phyloP scores from a whole-genome alignment of 2,329 filamentous ascomycete species.

The Fusarium mundagurra region DNA sequence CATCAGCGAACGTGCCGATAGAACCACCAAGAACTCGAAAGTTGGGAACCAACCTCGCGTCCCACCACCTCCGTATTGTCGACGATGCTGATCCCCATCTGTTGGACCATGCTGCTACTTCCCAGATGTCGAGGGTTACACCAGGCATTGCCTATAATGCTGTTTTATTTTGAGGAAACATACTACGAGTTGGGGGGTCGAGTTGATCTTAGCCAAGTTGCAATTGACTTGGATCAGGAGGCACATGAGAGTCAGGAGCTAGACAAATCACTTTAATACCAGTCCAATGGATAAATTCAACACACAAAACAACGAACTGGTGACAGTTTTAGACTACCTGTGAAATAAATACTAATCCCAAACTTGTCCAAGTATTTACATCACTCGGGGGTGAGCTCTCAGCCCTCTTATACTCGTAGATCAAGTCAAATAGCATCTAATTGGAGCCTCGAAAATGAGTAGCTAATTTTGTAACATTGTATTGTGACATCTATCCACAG shows the following conservation, averaged over 20 bases:
- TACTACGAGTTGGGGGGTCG: not conserved
- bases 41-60: not conserved
- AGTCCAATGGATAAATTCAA: not conserved
- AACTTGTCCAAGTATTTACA: not conserved
- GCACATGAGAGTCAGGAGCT: not conserved
- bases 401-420: not conserved
- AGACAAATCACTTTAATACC: not conserved
- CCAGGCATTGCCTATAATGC: not conserved
- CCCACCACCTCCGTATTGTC: not conserved
- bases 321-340: not conserved
- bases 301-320: not conserved
- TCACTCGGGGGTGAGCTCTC: not conserved
- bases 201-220: not conserved
- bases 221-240: not conserved
- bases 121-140: not conserved
- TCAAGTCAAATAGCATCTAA: not conserved
- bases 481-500: conserved; percentile 18
- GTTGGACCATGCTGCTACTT: not conserved
- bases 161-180: not conserved
- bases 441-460: not conserved
- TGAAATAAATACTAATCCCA: not conserved
- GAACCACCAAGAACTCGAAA: not conserved
- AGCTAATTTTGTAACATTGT: not conserved
- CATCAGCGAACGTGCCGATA: too few relatives aligned
- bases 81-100: not conserved